phyloP scores from a whole-genome alignment of 495 filamentous ascomycete species.

The Choiromyces venosus region DNA sequence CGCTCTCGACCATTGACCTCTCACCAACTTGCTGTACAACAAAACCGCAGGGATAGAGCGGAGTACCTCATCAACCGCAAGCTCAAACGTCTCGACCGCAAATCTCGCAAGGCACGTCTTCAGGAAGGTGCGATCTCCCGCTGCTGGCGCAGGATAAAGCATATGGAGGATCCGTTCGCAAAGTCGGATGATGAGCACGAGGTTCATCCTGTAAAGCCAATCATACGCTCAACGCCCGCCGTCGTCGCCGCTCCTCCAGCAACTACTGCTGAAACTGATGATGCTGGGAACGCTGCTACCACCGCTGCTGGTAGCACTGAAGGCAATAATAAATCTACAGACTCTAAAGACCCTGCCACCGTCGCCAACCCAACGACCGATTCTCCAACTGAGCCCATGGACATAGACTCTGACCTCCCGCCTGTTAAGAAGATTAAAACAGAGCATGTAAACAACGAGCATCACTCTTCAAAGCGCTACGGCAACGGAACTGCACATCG shows the following conservation, averaged over 20 bases:
- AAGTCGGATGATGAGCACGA: slow-evolving; percentile 68
- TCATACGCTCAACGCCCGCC: slow-evolving; percentile 42
- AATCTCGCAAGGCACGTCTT: slow-evolving; percentile 55
- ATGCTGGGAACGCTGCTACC: slow-evolving; percentile 39
- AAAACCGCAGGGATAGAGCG: slow-evolving; percentile 79
- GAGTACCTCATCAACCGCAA: slow-evolving; percentile 79
- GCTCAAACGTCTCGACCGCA: slow-evolving; percentile 58
- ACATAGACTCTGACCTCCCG: slow-evolving; percentile 6
- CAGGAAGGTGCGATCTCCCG: slow-evolving; percentile 60
- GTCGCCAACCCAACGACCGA: background rate
- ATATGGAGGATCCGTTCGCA: slow-evolving; percentile 64
- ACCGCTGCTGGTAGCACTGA: slow-evolving; percentile 1
- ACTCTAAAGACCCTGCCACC: background rate
- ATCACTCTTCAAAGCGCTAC: slow-evolving; percentile 22
- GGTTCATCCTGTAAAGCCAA: slow-evolving; percentile 14
- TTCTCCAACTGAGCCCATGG: slow-evolving; percentile 16
- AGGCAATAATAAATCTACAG: background rate
- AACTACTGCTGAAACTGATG: slow-evolving; percentile 25
- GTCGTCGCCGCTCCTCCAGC: slow-evolving; percentile 13
- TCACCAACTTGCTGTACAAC: slow-evolving; percentile 87
- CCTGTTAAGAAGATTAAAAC: slow-evolving; percentile 33
- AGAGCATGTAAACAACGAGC: slow-evolving; percentile 23
- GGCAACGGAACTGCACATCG: slow-evolving; percentile 45
- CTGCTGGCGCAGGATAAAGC: slow-evolving; percentile 61
- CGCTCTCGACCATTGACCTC: slow-evolving; percentile 75